Evolutionary conservation across 2,329 filamentous ascomycete species (phyloP).

Genomic region (Aspergillus oerlinghausenensis): DNA sequence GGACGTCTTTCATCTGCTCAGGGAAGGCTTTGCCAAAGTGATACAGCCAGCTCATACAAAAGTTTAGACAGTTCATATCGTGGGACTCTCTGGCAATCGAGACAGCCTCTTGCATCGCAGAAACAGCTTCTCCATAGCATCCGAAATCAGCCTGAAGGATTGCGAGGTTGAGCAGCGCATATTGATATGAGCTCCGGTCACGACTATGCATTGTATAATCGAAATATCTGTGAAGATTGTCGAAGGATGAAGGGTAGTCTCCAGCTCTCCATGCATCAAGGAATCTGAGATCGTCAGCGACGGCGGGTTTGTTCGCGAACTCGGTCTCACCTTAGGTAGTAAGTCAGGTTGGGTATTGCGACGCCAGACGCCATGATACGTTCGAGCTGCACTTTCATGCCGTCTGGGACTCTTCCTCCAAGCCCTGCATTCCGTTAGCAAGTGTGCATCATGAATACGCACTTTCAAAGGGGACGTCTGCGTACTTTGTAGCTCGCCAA

Average conservation of each 20-base stretch:
- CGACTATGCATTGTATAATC: constrained; percentile 89
- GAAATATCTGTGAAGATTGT: constrained; percentile 89
- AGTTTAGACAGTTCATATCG: constrained; percentile 89
- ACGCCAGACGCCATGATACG: constrained; percentile 63
- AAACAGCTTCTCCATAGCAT: constrained; percentile 82
- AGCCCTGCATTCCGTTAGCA: constrained; percentile 51
- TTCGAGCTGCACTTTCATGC: constrained; percentile 67
- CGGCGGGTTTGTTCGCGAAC: neutral
- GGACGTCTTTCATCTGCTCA: constrained; percentile 64
- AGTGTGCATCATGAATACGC: neutral
- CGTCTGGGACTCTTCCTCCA: constrained; percentile 71
- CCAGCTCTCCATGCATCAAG: constrained; percentile 89
- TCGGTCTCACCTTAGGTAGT: constrained; percentile 64
- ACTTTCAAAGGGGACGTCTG: constrained; percentile 17
- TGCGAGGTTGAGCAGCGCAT: constrained; percentile 87
- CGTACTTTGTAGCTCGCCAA: constrained; percentile 77
- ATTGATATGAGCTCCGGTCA: constrained; percentile 85
- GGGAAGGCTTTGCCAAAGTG: constrained; percentile 88
- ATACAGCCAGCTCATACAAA: constrained; percentile 91
- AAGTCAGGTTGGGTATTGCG: constrained; percentile 66
- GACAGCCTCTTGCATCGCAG: constrained; percentile 91
- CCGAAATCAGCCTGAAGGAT: constrained; percentile 95
- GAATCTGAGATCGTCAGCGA: constrained; percentile 53
- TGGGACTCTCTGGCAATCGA: constrained; percentile 91
- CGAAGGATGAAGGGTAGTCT: constrained; percentile 84